Conservation (phyloP, 352 stramenopile genomes). For the Phytopythium kandeliae region DNA sequence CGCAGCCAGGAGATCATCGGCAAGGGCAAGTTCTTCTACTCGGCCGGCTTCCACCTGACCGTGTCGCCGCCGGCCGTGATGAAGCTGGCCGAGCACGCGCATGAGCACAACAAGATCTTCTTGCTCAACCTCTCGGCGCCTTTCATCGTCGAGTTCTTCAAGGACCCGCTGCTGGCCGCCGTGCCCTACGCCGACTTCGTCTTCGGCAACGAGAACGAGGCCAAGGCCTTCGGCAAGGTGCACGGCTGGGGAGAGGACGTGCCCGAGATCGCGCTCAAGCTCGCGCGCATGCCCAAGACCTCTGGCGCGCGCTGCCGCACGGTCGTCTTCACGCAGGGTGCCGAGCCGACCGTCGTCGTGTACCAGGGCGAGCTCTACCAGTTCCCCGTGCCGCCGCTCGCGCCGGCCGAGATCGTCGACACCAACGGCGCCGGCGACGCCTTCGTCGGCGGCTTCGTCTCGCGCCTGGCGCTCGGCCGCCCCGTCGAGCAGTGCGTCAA, state of each 20-base stretch:
- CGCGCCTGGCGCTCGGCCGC: conserved; percentile 84
- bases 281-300: conserved; percentile 92
- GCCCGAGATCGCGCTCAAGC: conserved; percentile 89
- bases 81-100: conserved; percentile 90
- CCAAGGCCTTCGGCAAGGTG: conserved; percentile 90
- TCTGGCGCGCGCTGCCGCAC: conserved; percentile 86
- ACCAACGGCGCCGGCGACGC: conserved; percentile 99
- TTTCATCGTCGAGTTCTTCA: conserved; percentile 99
- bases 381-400: conserved; percentile 90
- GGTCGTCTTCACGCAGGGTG: conserved; percentile 99
- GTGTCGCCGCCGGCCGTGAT: conserved; percentile 94
- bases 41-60: conserved; percentile 98
- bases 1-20: conserved; percentile 93
- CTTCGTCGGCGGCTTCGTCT: conserved; percentile 98
- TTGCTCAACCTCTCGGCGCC: conserved; percentile 97
- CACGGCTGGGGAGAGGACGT: conserved; percentile 89
- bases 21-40: conserved; percentile 96
- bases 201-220: conserved; percentile 99
- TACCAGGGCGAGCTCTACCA: conserved; percentile 89
- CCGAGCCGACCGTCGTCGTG: conserved; percentile 95
- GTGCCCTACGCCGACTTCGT: conserved; percentile 97
- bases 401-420: conserved; percentile 93
- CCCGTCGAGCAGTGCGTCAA: conserved; percentile 93
- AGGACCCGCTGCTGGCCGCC: conserved; percentile 91
- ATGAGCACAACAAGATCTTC: conserved; percentile 93